Base-by-base conservation (phyloP, 2,329 filamentous ascomycete genomes). In the Fusarium nygamai region DNA sequence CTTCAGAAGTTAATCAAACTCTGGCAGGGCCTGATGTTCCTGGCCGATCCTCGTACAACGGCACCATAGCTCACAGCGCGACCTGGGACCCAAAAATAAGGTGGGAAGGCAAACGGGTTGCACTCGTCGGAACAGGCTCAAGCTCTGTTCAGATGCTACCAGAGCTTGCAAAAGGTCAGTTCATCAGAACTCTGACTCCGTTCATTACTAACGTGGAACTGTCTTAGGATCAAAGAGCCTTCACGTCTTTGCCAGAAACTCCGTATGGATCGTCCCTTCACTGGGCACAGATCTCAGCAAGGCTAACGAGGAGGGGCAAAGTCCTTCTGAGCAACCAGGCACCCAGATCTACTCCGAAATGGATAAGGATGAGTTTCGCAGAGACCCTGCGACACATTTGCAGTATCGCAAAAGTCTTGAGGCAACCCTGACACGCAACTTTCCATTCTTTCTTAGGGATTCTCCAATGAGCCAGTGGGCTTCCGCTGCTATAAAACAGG, bases 121-220 rank as follows among this genome's bases (percentile, higher is more conserved):
- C 50, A 22, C 50, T 54, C 14, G 39, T 38, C 13, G 50, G 50
- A 29, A 54, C 50, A 8, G 34, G 50, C 2, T 54, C 50, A 9
- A 29, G 50, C 33, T 54, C 50, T 54, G 34, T 54, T 22, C 50
- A 54, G 50, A 54, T 54, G 34, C 34, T 54, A 6, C 34, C 50
- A 16, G 24, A 22, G 3, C 51, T 54, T 1, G 34, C 34, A 24
- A 54, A n/a, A 22, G 34, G 34, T 54, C 9, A 17, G 34, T 54
- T 22, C 46, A 31, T 17, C 5, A 7, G 13, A 1, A 17, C 14
- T 12, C 7, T 22, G 9, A 4, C 9, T 4, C 8, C 31, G 13
- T 22, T 31, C 20, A 12, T 4, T 11, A 29, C 24, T 38, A 12
- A 54, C 8, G 0, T 4, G 8, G 0, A 6, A 9, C 9, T 11